Conservation (phyloP, 208 protist genomes). For the Acanthamoeba triangularis region DNA sequence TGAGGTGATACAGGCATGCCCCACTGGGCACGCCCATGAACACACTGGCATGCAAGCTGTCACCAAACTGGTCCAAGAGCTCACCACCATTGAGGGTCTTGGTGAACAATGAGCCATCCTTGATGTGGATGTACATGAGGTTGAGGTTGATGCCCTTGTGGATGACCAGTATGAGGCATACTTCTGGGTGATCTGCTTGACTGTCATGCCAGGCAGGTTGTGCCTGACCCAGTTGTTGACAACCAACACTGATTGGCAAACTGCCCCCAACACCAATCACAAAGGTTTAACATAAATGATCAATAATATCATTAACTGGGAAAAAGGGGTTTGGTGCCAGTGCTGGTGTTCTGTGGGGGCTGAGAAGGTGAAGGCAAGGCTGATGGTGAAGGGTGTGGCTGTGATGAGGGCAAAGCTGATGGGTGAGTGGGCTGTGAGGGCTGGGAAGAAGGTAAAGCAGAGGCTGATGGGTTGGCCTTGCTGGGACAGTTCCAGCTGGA, state of each 20-base stretch:
- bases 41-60: neutral
- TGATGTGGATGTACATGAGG: neutral
- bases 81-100: neutral
- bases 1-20: neutral
- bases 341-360: neutral
- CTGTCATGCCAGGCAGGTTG: neutral
- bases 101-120: slow-evolving; percentile 10
- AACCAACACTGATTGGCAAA: neutral
- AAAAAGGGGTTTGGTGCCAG: no score
- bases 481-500: neutral
- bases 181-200: neutral
- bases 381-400: neutral
- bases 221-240: slow-evolving; percentile 6
- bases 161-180: slow-evolving; percentile 2
- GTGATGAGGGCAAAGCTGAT: neutral
- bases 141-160: neutral
- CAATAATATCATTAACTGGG: neutral
- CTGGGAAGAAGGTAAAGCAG: neutral
- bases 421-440: neutral
- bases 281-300: neutral
- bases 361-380: neutral
- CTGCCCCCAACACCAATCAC: no score
- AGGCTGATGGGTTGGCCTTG: neutral
- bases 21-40: neutral
- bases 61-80: neutral